These are phyloP conservation scores for Triangularia verruculosa DNA, from an alignment of 2,329 filamentous ascomycete species.

Conservation along the genomic window DNA sequence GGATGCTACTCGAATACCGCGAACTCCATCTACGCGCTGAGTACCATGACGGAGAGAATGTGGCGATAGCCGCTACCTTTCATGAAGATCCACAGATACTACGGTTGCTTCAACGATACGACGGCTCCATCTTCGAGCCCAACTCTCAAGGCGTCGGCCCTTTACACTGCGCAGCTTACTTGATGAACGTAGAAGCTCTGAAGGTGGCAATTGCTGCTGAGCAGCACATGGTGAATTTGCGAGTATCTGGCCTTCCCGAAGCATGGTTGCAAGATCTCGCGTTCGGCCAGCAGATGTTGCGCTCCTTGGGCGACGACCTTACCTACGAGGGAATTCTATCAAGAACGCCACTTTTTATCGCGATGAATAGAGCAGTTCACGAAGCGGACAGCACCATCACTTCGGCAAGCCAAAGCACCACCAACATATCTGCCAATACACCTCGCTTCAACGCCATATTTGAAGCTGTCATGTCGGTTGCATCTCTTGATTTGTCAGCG, in stretches of 20 bases:
- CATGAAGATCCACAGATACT: not conserved
- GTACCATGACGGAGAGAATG: not conserved
- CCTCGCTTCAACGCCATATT: not conserved
- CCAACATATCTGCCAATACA: not conserved
- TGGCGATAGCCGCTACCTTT: not conserved
- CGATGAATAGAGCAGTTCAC: not conserved
- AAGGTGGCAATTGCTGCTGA: not conserved
- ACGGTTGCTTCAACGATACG: not conserved
- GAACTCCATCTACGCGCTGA: not conserved
- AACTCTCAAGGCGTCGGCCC: not conserved
- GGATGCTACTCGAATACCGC: too few relatives aligned
- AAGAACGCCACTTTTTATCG: not conserved
- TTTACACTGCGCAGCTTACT: not conserved
- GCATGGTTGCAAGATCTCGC: too few relatives aligned
- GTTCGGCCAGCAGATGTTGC: too few relatives aligned
- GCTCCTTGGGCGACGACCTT: too few relatives aligned
- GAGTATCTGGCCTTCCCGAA: not conserved
- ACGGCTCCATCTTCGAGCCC: not conserved
- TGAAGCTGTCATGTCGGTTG: not conserved
- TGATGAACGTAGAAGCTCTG: not conserved
- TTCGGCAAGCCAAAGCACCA: not conserved
- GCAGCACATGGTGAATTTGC: not conserved
- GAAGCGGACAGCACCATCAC: not conserved
- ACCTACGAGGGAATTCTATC: not conserved
- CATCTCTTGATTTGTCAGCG: not conserved